Conservation (phyloP, 106 monocot species). For the Iris macrosiphon region DNA sequence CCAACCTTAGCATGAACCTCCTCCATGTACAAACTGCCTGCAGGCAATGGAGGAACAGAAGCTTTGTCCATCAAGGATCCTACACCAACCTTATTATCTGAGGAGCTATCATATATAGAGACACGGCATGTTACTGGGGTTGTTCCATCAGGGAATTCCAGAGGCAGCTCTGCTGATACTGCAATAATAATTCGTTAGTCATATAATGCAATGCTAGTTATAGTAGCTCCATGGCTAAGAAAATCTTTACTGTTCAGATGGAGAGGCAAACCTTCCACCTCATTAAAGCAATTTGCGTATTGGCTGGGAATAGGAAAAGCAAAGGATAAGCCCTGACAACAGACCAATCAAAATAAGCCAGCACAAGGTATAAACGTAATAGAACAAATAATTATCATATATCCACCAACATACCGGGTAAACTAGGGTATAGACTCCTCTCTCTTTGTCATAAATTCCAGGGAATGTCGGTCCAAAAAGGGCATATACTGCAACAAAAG, state of each 20-base stretch:
- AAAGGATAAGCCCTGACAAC: conserved; percentile 80
- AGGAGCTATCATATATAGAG: conserved; percentile 74
- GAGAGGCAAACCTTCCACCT: conserved; percentile 94
- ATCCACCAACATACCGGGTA: conserved; percentile 66
- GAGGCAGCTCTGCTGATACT: conserved; percentile 81
- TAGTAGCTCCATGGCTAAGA: too few species aligned
- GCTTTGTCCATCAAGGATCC: conserved; percentile 84
- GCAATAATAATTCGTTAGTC: conserved; percentile 19
- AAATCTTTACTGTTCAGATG: neutral
- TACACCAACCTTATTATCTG: conserved; percentile 83
- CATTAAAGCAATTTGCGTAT: conserved; percentile 53
- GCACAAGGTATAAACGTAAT: neutral
- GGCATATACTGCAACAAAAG: conserved; percentile 82
- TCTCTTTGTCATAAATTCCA: conserved; percentile 84
- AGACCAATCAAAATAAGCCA: conserved; percentile 3
- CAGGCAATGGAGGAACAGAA: conserved; percentile 66
- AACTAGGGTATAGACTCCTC: conserved; percentile 85
- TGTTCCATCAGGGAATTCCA: conserved; percentile 98
- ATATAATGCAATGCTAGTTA: neutral
- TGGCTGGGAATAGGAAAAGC: conserved; percentile 90
- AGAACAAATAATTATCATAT: neutral
- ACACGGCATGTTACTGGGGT: conserved; percentile 92
- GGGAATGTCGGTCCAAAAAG: conserved; percentile 94
- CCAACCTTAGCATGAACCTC: conserved; percentile 90
- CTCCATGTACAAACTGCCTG: conserved; percentile 89